phyloP scores from a whole-genome alignment of 345 rosid species.

The Eucalyptus tenuipes region DNA sequence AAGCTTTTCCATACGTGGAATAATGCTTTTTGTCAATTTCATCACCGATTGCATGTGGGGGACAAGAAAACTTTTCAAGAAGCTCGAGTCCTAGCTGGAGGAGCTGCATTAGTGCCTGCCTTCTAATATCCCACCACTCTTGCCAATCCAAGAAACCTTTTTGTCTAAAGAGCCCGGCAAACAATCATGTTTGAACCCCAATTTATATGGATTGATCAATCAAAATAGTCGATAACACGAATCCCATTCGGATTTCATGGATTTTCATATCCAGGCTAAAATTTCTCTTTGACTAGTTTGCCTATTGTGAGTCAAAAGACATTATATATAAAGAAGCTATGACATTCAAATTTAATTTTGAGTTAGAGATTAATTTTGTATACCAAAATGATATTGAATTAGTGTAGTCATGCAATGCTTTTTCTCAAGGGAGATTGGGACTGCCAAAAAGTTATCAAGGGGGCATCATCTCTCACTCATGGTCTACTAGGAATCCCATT shows the following conservation, averaged over 20 bases:
- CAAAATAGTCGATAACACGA: accelerated
- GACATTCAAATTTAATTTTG: neutral
- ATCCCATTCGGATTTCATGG: too few relatives aligned
- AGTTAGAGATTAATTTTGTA: neutral
- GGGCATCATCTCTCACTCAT: neutral
- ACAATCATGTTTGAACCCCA: accelerated
- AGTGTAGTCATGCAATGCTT: neutral
- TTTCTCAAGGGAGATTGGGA: neutral
- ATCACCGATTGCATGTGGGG: neutral
- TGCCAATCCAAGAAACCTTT: neutral
- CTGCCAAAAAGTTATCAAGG: neutral
- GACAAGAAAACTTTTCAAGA: neutral
- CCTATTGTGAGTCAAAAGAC: neutral
- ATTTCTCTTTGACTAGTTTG: neutral
- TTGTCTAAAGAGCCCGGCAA: neutral
- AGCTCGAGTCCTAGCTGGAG: neutral
- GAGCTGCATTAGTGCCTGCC: neutral
- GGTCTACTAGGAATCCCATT: constrained; percentile 35
- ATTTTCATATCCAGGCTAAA: accelerated
- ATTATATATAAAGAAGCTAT: neutral
- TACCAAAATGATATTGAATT: neutral
- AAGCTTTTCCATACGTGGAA: neutral
- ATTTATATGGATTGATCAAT: neutral
- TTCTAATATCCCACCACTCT: neutral
- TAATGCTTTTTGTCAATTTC: neutral